phyloP scores from a whole-genome alignment of 306 rosid species.

The Ormosia emarginata region DNA sequence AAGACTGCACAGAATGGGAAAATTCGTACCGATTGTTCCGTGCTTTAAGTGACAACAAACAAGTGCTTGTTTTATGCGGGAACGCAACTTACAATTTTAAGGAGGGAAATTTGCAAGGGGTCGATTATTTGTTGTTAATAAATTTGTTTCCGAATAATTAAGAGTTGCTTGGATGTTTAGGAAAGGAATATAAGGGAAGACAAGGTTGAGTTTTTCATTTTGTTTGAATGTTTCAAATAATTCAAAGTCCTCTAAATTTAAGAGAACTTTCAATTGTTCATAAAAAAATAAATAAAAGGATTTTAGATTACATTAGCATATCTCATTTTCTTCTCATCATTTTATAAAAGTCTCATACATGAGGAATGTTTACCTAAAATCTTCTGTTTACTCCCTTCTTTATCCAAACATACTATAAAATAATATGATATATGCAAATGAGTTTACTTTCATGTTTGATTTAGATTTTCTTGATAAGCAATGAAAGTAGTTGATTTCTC shows the following conservation, averaged over 20 bases:
- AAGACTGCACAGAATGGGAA: slow-evolving; percentile 59
- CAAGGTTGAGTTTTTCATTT: neutral
- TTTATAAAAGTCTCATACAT: neutral
- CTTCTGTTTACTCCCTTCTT: neutral
- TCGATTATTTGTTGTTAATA: slow-evolving; percentile 21
- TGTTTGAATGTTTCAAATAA: slow-evolving; percentile 21
- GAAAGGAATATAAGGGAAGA: neutral
- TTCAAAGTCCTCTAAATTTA: neutral
- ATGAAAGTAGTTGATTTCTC: neutral
- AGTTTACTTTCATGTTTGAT: neutral
- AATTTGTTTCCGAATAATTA: neutral
- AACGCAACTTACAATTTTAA: neutral
- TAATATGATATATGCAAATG: neutral
- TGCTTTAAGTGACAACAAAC: slow-evolving; percentile 27
- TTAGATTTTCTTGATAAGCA: neutral
- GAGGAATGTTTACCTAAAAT: neutral
- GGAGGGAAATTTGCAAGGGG: neutral
- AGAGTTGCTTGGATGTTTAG: neutral
- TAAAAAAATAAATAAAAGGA: neutral
- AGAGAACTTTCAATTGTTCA: slow-evolving; percentile 23
- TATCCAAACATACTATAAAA: neutral
- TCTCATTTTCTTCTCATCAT: neutral
- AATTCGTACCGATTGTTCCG: slow-evolving; percentile 56
- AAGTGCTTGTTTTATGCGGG: neutral
- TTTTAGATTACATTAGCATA: neutral